Conservation (phyloP, 2,329 filamentous ascomycete genomes). For the Parastagonospora nodorum region DNA sequence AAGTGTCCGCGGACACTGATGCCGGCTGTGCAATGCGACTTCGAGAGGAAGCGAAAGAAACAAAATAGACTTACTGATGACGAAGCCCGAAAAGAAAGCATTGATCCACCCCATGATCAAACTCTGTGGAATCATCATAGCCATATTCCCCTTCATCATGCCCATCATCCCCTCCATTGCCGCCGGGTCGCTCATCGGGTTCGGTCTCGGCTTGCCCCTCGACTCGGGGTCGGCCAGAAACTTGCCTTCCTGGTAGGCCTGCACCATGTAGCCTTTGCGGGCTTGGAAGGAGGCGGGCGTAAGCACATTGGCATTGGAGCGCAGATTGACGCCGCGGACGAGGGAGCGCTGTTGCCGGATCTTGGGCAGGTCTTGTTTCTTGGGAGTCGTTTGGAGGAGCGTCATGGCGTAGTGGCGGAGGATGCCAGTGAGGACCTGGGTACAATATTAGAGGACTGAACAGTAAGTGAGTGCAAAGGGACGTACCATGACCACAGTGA, state of each 20-base stretch:
- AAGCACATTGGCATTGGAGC: slow-evolving; percentile 79
- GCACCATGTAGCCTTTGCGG: slow-evolving; percentile 79
- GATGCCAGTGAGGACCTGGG: slow-evolving; percentile 84
- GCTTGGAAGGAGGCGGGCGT: slow-evolving; percentile 76
- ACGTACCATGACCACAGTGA: slow-evolving; percentile 91
- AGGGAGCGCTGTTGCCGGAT: slow-evolving; percentile 86
- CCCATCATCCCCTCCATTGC: slow-evolving; percentile 99
- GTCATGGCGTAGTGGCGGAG: slow-evolving; percentile 95
- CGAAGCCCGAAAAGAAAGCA: slow-evolving; percentile 97
- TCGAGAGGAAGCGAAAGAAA: background rate
- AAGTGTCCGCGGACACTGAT: too few relatives aligned
- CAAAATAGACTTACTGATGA: slow-evolving; percentile 73
- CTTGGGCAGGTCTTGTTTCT: slow-evolving; percentile 74
- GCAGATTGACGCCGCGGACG: slow-evolving; percentile 81
- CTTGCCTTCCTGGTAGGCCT: slow-evolving; percentile 80
- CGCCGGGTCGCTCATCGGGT: slow-evolving; percentile 92
- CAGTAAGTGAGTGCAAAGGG: background rate
- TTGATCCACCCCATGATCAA: slow-evolving; percentile 99
- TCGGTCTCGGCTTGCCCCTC: slow-evolving; percentile 84
- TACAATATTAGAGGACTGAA: slow-evolving; percentile 13
- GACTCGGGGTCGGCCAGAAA: slow-evolving; percentile 89
- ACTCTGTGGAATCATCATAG: slow-evolving; percentile 99
- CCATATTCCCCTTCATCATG: slow-evolving; percentile 99
- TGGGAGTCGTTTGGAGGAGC: slow-evolving; percentile 84
- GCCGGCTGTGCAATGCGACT: background rate